Conservation (phyloP, 768 basidiomycete genomes). For the Leccinum variicolor region DNA sequence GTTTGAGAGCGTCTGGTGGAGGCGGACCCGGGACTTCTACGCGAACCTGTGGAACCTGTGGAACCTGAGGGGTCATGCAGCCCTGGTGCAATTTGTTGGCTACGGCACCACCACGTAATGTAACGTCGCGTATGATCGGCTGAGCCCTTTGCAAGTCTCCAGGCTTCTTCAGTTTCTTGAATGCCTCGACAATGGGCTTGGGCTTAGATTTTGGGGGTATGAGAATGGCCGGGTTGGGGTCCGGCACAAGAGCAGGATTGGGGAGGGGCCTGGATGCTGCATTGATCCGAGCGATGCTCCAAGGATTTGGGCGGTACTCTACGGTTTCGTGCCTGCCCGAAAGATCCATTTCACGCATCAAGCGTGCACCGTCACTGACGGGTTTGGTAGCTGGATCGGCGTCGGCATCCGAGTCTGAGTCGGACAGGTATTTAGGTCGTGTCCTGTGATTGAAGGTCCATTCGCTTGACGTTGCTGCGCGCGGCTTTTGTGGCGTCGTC, state of each 20-base stretch:
- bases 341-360: constrained; percentile 55
- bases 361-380: constrained; percentile 23
- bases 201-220: constrained; percentile 13
- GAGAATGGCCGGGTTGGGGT: neutral
- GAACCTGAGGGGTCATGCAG: neutral
- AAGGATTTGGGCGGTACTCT: constrained; percentile 71
- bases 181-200: constrained; percentile 43
- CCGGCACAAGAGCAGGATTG: neutral
- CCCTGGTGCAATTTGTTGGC: constrained; percentile 2
- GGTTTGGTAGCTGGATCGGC: neutral
- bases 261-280: constrained; percentile 48
- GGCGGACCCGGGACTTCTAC: neutral
- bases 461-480: neutral
- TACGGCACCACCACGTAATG: neutral
- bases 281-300: constrained; percentile 78
- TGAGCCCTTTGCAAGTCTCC: neutral
- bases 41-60: neutral
- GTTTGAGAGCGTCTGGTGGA: neutral
- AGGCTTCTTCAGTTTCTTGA: constrained; percentile 39
- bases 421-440: constrained; percentile 2
- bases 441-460: constrained; percentile 32
- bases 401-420: constrained; percentile 12
- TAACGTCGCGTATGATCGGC: neutral
- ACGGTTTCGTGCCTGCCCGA: constrained; percentile 58
- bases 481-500: neutral